phyloP scores from a whole-genome alignment of 2,329 filamentous ascomycete genomes.

The Cercospora sojina region DNA sequence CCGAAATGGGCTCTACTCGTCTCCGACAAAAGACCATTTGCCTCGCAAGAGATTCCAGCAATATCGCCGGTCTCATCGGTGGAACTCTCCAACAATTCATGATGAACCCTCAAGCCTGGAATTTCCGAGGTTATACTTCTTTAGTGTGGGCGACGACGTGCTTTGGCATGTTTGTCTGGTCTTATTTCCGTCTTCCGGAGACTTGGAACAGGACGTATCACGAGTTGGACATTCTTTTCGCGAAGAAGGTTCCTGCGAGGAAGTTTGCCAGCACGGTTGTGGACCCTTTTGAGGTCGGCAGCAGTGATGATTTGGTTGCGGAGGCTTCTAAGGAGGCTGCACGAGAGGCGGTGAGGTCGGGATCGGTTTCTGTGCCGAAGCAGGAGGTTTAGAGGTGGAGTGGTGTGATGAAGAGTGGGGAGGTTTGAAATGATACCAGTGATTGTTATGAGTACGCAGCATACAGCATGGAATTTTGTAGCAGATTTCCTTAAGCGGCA shows the following conservation, averaged over 20 bases:
- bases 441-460: background rate
- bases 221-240: conserved; percentile 58
- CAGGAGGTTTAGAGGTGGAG: conserved; percentile 1
- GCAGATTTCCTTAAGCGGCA: background rate
- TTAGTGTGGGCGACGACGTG: conserved; percentile 44
- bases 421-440: background rate
- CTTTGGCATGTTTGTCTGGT: conserved; percentile 10
- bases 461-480: background rate
- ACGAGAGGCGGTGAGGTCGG: background rate
- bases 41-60: conserved; percentile 30
- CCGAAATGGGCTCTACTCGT: conserved; percentile 32
- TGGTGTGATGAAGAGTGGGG: background rate
- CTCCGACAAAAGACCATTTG: conserved; percentile 34
- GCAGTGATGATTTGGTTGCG: conserved; percentile 6
- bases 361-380: background rate
- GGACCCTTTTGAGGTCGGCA: conserved; percentile 1
- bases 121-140: conserved; percentile 28
- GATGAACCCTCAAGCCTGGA: conserved; percentile 33
- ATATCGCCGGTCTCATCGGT: conserved; percentile 28
- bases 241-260: conserved; percentile 45
- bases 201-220: conserved; percentile 54
- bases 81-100: conserved; percentile 27
- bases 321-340: conserved; percentile 8
- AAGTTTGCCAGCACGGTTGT: conserved; percentile 35
- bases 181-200: conserved; percentile 43